These are phyloP conservation scores for Quercus gilva DNA, from an alignment of 306 rosid genomes.

Conservation along the genomic window DNA sequence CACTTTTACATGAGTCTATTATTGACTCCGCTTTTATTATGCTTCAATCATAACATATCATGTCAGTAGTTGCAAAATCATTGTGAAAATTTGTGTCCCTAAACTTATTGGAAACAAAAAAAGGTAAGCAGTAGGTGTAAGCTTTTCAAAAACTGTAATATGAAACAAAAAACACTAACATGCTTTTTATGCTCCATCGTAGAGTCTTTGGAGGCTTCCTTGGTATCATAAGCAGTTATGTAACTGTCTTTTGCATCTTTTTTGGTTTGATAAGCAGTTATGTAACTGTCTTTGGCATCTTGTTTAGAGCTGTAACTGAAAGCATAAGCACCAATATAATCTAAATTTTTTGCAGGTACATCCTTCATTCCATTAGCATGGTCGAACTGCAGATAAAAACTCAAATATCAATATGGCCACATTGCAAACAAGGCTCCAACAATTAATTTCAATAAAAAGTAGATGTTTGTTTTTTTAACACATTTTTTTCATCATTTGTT, in stretches of 20 bases:
- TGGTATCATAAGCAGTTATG: not conserved
- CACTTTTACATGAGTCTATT: no score
- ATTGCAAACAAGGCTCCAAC: not conserved
- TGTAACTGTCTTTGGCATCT: not conserved
- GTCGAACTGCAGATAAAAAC: not conserved
- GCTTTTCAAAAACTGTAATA: no score
- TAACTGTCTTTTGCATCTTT: not conserved
- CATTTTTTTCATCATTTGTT: no score
- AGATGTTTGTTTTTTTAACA: not conserved
- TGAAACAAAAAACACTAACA: no score
- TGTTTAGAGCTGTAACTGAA: not conserved
- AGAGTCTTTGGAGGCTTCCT: not conserved
- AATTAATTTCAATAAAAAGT: not conserved
- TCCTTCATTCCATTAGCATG: not conserved
- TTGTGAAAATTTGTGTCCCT: no score
- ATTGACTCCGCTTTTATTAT: no score
- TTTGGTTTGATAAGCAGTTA: not conserved
- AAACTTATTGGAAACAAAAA: no score
- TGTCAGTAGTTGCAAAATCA: no score
- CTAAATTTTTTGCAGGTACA: no score
- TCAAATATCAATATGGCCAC: not conserved
- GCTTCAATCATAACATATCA: no score
- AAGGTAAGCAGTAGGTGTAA: no score
- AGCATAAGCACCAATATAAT: no score
- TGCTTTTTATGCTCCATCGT: not conserved